Evolutionary conservation across 352 stramenopile genomes (phyloP).

Genomic region (Phytophthora idaei): DNA sequence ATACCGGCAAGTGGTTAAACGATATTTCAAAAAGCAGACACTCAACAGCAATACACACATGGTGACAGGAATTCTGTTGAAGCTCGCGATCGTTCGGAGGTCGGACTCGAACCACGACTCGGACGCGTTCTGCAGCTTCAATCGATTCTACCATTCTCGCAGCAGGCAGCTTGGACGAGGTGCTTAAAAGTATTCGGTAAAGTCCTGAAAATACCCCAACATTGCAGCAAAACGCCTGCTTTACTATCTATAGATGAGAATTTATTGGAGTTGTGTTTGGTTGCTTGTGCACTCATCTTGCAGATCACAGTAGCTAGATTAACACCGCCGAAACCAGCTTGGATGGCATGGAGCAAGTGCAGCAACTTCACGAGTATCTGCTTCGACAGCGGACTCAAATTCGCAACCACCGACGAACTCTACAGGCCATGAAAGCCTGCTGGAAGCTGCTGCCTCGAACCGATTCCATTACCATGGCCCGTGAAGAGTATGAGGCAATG

Average conservation of each 20-base stretch:
- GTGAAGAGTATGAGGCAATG: slow-evolving; percentile 49
- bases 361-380: slow-evolving; percentile 44
- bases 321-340: slow-evolving; percentile 5
- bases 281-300: background rate
- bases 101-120: slow-evolving; percentile 82
- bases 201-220: slow-evolving; percentile 21
- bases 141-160: slow-evolving; percentile 39
- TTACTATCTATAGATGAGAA: slow-evolving; percentile 26
- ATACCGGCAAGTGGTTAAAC: background rate
- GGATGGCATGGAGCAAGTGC: slow-evolving; percentile 42
- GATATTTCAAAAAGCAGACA: background rate
- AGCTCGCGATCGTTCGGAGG: slow-evolving; percentile 78
- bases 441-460: slow-evolving; percentile 37
- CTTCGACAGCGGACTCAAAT: slow-evolving; percentile 57
- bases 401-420: slow-evolving; percentile 42
- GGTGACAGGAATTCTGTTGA: slow-evolving; percentile 26
- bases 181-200: background rate
- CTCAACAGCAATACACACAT: slow-evolving; percentile 30
- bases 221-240: slow-evolving; percentile 1
- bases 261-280: background rate
- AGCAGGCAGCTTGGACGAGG: slow-evolving; percentile 5
- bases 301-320: slow-evolving; percentile 4
- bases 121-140: slow-evolving; percentile 61
- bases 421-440: slow-evolving; percentile 50
- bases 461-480: slow-evolving; percentile 25